These are phyloP conservation scores for Fusarium annulatum DNA, from an alignment of 2,329 filamentous ascomycete genomes.

Conservation along the genomic window DNA sequence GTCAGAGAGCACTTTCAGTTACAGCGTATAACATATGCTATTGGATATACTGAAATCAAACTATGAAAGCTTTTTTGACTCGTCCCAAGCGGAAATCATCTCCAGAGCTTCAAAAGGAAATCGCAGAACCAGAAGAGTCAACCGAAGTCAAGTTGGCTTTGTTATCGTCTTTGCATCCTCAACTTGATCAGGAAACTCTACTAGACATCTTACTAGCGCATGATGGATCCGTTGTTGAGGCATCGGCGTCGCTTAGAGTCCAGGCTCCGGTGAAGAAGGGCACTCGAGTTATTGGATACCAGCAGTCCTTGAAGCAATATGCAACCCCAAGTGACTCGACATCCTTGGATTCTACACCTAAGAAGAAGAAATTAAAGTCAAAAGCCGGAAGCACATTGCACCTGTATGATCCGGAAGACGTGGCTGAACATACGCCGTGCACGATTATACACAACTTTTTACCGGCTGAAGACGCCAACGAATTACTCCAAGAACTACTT, in stretches of 20 bases:
- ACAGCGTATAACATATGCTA: background rate
- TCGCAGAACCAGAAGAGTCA: conserved; percentile 71
- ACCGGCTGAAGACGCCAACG: conserved; percentile 75
- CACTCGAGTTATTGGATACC: conserved; percentile 60
- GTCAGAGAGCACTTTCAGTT: background rate
- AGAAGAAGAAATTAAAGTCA: conserved; percentile 67
- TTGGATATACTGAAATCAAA: conserved; percentile 6
- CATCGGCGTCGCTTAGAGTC: conserved; percentile 65
- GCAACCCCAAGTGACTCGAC: conserved; percentile 40
- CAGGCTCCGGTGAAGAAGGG: conserved; percentile 49
- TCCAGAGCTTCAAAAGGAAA: conserved; percentile 42
- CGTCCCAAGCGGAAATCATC: conserved; percentile 62
- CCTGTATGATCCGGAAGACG: conserved; percentile 82
- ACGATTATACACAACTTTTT: conserved; percentile 94
- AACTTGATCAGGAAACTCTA: conserved; percentile 71
- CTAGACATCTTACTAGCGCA: conserved; percentile 83
- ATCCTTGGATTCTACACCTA: conserved; percentile 28
- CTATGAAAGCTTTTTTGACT: conserved; percentile 69
- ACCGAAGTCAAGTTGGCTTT: conserved; percentile 92
- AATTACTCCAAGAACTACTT: conserved; percentile 79
- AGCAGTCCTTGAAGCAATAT: conserved; percentile 72
- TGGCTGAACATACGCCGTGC: conserved; percentile 87
- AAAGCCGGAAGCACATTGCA: conserved; percentile 86
- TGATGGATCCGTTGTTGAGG: conserved; percentile 78
- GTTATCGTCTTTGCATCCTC: conserved; percentile 79